Percentiles rank a stretch among this genome's conserved stretches.
phyloP scores from a whole-genome alignment of 441 rosid genomes.

The Erodium texanum region DNA sequence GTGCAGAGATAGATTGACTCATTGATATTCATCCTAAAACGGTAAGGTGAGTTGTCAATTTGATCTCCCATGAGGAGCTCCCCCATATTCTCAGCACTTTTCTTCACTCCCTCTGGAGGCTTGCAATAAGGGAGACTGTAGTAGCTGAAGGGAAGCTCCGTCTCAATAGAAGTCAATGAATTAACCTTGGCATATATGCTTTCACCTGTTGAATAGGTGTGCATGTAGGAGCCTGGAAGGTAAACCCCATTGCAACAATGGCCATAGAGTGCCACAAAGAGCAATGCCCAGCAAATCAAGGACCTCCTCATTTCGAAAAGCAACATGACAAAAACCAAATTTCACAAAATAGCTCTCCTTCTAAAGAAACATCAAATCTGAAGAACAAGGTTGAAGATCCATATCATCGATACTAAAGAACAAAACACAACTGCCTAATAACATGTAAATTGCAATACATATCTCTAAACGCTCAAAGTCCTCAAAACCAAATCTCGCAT shows the following conservation, averaged over 20 bases:
- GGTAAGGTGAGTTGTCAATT: constrained; percentile 80
- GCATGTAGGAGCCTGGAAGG: constrained; percentile 84
- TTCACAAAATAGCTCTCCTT: constrained; percentile 2
- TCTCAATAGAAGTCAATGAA: constrained; percentile 84
- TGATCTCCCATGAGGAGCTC: constrained; percentile 98
- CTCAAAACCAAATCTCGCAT: background rate
- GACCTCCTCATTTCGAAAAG: constrained; percentile 29
- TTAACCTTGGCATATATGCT: constrained; percentile 62
- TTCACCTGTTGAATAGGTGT: constrained; percentile 49
- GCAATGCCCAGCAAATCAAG: constrained; percentile 29
- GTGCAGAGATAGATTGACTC: constrained; percentile 79
- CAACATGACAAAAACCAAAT: background rate
- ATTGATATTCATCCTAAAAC: constrained; percentile 61
- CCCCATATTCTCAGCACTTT: constrained; percentile 91
- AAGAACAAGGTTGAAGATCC: background rate
- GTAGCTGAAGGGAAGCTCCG: constrained; percentile 81
- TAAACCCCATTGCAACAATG: constrained; percentile 57
- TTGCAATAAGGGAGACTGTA: constrained; percentile 77
- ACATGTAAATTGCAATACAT: too few relatives aligned
- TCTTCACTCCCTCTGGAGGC: constrained; percentile 57
- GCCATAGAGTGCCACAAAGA: constrained; percentile 35
- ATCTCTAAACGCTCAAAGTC: background rate
- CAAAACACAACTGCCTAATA: background rate
- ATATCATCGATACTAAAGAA: background rate
- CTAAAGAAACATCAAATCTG: background rate